Percentiles rank a stretch among this genome's conserved stretches.
These are phyloP conservation scores for Dalbergia cochinchinensis DNA, from an alignment of 306 rosid species.

Conservation along the genomic window DNA sequence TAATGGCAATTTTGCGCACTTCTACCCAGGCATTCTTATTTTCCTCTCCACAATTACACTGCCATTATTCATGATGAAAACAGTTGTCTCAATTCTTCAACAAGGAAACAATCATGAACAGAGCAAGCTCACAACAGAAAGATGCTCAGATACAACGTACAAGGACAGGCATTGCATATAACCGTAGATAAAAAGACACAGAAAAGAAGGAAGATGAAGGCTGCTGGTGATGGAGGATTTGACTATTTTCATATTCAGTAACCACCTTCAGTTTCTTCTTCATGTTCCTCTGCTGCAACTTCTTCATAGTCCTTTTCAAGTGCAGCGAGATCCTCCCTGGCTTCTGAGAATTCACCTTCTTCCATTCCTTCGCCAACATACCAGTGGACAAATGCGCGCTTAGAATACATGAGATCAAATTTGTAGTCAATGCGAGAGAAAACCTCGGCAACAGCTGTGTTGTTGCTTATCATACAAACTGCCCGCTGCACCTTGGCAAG, in stretches of 20 bases:
- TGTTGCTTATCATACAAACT: constrained; percentile 83
- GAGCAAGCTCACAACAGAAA: constrained; percentile 37
- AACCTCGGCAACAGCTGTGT: constrained; percentile 77
- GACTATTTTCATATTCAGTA: constrained; percentile 47
- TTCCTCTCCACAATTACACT: background rate
- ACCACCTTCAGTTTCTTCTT: constrained; percentile 52
- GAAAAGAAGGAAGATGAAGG: constrained; percentile 6
- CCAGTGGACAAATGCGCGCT: constrained; percentile 86
- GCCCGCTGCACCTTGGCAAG: constrained; percentile 84
- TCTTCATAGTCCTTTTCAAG: constrained; percentile 83
- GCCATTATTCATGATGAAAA: background rate
- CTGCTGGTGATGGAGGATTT: background rate
- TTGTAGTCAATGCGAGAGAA: constrained; percentile 75
- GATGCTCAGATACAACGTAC: constrained; percentile 15
- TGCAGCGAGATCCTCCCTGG: constrained; percentile 87
- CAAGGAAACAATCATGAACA: constrained; percentile 22
- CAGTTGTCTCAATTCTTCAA: constrained; percentile 5
- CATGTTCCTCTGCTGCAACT: constrained; percentile 68
- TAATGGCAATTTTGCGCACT: background rate
- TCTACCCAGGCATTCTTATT: background rate
- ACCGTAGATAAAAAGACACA: background rate
- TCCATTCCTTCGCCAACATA: constrained; percentile 90
- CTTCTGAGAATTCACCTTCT: constrained; percentile 87
- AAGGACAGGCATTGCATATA: constrained; percentile 9
- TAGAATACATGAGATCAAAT: constrained; percentile 77